Conservation (phyloP, 2,329 filamentous ascomycete species). For the Chaetomiaceae sp. region DNA sequence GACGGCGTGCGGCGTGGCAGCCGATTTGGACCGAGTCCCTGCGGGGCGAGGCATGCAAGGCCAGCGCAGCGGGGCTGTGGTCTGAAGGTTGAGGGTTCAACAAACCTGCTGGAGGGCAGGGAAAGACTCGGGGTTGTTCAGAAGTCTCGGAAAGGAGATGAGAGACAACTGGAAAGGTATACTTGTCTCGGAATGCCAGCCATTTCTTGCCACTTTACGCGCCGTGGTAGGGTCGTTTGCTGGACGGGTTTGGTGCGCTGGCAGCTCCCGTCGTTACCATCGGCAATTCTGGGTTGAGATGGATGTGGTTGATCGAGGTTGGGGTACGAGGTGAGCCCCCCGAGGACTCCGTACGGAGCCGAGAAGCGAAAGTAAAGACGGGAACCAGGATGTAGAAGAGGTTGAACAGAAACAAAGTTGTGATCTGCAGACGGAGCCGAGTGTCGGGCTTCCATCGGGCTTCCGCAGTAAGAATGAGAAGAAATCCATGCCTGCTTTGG, state of each 20-base stretch:
- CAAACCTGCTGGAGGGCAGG: too few relatives aligned
- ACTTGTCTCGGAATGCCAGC: constrained; percentile 11
- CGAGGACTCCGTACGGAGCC: too few relatives aligned
- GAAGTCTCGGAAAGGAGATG: neutral
- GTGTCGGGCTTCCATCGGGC: constrained; percentile 7
- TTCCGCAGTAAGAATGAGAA: constrained; percentile 3
- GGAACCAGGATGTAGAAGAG: too few relatives aligned
- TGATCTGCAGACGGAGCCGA: constrained; percentile 2
- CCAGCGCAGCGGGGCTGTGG: constrained; percentile 27
- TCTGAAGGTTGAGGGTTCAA: constrained; percentile 2
- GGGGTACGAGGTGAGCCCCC: too few relatives aligned
- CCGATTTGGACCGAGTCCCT: constrained; percentile 22
- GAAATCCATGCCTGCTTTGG: too few relatives aligned
- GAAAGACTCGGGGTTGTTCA: too few relatives aligned
- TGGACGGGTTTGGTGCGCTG: constrained; percentile 7
- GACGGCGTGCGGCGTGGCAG: constrained; percentile 12
- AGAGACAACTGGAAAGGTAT: constrained; percentile 13
- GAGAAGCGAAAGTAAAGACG: too few relatives aligned
- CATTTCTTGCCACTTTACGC: constrained; percentile 7
- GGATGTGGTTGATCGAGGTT: too few relatives aligned
- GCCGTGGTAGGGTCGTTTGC: constrained; percentile 6
- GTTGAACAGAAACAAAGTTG: neutral
- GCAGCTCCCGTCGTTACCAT: constrained; percentile 4
- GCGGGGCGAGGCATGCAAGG: constrained; percentile 26
- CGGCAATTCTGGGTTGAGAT: neutral